A percentile compares a stretch with the other conserved stretches of the same genome.
phyloP scores from a whole-genome alignment of 129 eudicot genomes.

The Cynara cardunculus region DNA sequence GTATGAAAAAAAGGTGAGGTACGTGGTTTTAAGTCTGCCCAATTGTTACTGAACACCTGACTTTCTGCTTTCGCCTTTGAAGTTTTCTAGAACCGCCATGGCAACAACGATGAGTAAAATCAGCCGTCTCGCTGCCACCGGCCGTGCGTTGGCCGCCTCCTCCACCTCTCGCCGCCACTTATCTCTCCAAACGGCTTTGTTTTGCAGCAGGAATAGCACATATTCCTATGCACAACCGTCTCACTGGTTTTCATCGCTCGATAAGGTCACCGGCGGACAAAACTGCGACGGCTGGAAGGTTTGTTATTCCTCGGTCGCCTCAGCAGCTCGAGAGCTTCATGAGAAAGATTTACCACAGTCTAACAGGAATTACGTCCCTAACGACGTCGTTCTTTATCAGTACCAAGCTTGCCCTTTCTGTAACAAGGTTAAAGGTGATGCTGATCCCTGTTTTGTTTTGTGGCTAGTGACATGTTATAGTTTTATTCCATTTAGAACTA shows the following conservation, averaged over 20 bases:
- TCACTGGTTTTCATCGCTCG: constrained; percentile 1
- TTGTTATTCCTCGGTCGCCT: constrained; percentile 29
- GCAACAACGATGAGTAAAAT: constrained; percentile 39
- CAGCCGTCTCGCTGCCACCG: constrained; percentile 35
- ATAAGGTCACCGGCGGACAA: constrained; percentile 10
- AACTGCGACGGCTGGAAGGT: not conserved
- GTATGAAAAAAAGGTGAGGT: too few species aligned
- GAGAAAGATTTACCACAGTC: constrained; percentile 48
- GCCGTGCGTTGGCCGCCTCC: constrained; percentile 37
- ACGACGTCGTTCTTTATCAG: constrained; percentile 83
- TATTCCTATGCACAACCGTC: constrained; percentile 3
- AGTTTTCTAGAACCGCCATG: constrained; percentile 17
- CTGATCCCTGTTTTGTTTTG: not conserved
- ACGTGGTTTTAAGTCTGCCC: not conserved
- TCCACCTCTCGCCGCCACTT: constrained; percentile 32
- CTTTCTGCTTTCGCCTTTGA: not conserved
- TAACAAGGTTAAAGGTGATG: constrained; percentile 87
- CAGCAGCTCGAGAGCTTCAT: constrained; percentile 45
- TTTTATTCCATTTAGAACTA: not conserved
- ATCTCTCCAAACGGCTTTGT: constrained; percentile 15
- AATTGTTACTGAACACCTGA: constrained; percentile 5
- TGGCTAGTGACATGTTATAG: not conserved
- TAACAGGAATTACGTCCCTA: constrained; percentile 29
- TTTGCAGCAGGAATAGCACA: constrained; percentile 3
- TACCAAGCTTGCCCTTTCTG: constrained; percentile 98